Evolutionary conservation across 2,329 filamentous ascomycete species (phyloP).

Genomic region (Neofusicoccum laricinum): DNA sequence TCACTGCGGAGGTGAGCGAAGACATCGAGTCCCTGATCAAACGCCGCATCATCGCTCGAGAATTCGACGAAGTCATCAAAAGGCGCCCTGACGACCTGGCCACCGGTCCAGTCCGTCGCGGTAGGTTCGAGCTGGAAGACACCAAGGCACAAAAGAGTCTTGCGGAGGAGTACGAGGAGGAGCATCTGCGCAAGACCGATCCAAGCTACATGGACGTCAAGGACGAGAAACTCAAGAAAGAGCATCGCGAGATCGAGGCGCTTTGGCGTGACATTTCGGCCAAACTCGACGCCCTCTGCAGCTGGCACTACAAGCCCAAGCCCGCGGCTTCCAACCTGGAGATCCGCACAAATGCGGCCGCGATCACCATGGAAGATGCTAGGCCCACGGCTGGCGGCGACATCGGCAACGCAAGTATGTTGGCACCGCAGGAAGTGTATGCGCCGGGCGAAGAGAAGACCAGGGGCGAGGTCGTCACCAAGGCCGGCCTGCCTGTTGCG

Average conservation of each 20-base stretch:
- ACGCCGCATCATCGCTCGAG: conserved; percentile 79
- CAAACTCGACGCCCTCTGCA: conserved; percentile 84
- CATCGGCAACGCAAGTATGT: conserved; percentile 64
- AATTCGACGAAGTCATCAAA: conserved; percentile 88
- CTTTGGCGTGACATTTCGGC: conserved; percentile 79
- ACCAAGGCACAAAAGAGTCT: conserved; percentile 82
- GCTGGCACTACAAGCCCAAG: conserved; percentile 94
- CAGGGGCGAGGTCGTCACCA: conserved; percentile 71
- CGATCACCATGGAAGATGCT: conserved; percentile 91
- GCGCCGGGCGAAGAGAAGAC: conserved; percentile 67
- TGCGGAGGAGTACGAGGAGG: conserved; percentile 91
- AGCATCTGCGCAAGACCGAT: conserved; percentile 76
- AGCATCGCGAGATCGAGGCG: conserved; percentile 77
- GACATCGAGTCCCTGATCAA: conserved; percentile 94
- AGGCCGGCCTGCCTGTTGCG: conserved; percentile 73
- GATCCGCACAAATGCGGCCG: conserved; percentile 86
- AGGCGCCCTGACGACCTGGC: conserved; percentile 73
- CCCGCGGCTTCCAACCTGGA: conserved; percentile 76
- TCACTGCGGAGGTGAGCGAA: conserved; percentile 87
- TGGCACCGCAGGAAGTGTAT: conserved; percentile 95
- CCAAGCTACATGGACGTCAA: conserved; percentile 77
- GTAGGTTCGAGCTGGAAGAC: conserved; percentile 79
- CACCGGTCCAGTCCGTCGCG: conserved; percentile 62
- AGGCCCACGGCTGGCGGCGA: conserved; percentile 79
- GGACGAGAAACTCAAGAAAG: conserved; percentile 76